Percentiles rank a stretch among this genome's conserved stretches.
Conservation (phyloP, 2,329 filamentous ascomycete species). For the Zasmidium cellare region DNA sequence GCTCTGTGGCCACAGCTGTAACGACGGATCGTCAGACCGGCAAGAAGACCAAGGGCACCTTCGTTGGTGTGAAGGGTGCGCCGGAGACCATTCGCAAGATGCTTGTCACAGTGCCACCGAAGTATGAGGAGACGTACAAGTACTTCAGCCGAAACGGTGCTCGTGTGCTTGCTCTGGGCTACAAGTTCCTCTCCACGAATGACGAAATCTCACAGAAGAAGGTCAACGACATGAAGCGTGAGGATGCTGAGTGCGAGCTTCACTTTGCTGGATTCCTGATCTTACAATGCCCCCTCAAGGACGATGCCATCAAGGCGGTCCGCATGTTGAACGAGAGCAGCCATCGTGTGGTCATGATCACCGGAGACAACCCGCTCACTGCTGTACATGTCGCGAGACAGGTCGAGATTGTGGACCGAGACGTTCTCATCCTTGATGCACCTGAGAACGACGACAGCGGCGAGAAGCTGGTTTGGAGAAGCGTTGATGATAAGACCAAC, state of each 20-base stretch:
- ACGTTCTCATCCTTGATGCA: slow-evolving; percentile 90
- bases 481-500: slow-evolving; percentile 83
- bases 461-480: slow-evolving; percentile 87
- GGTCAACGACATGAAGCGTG: slow-evolving; percentile 92
- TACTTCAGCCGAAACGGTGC: slow-evolving; percentile 96
- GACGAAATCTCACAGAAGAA: slow-evolving; percentile 77
- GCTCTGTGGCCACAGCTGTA: slow-evolving; percentile 82
- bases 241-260: slow-evolving; percentile 82
- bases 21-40: slow-evolving; percentile 70
- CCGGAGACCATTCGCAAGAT: slow-evolving; percentile 96
- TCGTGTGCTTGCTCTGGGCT: slow-evolving; percentile 88
- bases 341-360: slow-evolving; percentile 98
- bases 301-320: slow-evolving; percentile 90
- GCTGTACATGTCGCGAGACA: slow-evolving; percentile 93
- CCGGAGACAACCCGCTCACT: slow-evolving; percentile 94
- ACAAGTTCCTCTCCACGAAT: slow-evolving; percentile 84
- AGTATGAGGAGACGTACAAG: slow-evolving; percentile 98
- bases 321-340: slow-evolving; percentile 98
- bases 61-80: slow-evolving; percentile 93
- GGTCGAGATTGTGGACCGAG: slow-evolving; percentile 96
- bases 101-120: slow-evolving; percentile 75
- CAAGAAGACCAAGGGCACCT: slow-evolving; percentile 78
- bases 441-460: slow-evolving; percentile 85
- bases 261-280: slow-evolving; percentile 94
- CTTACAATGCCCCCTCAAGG: slow-evolving; percentile 91